phyloP scores from a whole-genome alignment of 2,329 filamentous ascomycete species.

The Cryphonectria nitschkei region DNA sequence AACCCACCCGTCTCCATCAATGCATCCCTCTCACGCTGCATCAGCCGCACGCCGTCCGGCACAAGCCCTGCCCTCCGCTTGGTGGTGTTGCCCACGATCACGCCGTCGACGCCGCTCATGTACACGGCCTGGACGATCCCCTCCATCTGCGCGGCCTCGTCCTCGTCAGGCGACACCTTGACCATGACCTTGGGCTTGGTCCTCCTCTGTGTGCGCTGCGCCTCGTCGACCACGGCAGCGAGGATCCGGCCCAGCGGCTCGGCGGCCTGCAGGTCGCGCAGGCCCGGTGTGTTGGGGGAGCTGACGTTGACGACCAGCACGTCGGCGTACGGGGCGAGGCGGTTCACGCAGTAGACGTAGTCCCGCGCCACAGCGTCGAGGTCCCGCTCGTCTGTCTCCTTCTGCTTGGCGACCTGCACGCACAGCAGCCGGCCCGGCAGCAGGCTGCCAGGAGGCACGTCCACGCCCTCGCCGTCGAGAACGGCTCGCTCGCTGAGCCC shows the following conservation, averaged over 20 bases:
- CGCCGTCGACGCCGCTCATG: conserved; percentile 84
- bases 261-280: conserved; percentile 82
- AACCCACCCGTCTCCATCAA: conserved; percentile 83
- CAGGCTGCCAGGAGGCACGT: conserved; percentile 82
- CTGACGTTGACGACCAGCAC: conserved; percentile 98
- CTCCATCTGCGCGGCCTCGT: conserved; percentile 79
- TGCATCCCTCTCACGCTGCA: conserved; percentile 66
- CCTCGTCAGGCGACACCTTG: conserved; percentile 96
- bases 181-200: conserved; percentile 88
- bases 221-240: conserved; percentile 79
- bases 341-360: conserved; percentile 88
- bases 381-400: conserved; percentile 82
- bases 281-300: conserved; percentile 91
- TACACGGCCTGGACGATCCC: conserved; percentile 88
- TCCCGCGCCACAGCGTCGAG: conserved; percentile 78
- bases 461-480: conserved; percentile 71
- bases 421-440: conserved; percentile 75
- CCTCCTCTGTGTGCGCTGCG: conserved; percentile 65
- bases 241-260: conserved; percentile 83
- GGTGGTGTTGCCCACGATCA: conserved; percentile 97
- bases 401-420: conserved; percentile 97
- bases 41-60: conserved; percentile 67
- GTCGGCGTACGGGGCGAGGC: conserved; percentile 85
- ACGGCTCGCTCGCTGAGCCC: conserved; percentile 75
- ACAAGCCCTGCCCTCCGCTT: conserved; percentile 76